A percentile compares a stretch with the other conserved stretches of the same genome.
phyloP scores from a whole-genome alignment of 2,329 filamentous ascomycete genomes.

The Ophioceras dolichostomum region DNA sequence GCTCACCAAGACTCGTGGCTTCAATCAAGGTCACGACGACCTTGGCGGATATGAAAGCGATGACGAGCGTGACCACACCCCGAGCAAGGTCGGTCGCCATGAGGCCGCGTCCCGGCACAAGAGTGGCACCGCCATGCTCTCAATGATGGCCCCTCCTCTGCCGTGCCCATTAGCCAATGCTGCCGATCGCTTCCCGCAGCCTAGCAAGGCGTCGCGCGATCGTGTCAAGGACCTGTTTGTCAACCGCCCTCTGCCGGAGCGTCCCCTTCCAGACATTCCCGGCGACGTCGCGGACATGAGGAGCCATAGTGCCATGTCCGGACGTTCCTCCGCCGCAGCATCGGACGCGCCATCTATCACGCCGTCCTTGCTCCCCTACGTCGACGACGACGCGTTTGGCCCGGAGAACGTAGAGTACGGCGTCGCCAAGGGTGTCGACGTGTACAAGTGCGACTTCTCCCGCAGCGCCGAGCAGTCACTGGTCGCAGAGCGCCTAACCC shows the following conservation, averaged over 20 bases:
- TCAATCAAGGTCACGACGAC: no score
- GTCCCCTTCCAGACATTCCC: slow-evolving; percentile 28
- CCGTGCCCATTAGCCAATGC: no score
- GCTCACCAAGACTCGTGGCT: no score
- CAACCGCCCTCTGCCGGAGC: slow-evolving; percentile 16
- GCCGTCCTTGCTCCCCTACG: slow-evolving; percentile 5
- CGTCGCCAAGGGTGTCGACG: background rate
- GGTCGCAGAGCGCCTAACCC: no score
- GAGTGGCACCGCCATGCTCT: no score
- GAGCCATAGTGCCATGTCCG: background rate
- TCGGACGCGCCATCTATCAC: slow-evolving; percentile 4
- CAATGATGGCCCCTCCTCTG: no score
- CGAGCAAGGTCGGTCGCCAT: no score
- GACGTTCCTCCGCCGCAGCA: background rate
- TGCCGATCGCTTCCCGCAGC: slow-evolving; percentile 13
- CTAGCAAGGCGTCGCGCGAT: slow-evolving; percentile 18
- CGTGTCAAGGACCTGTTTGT: slow-evolving; percentile 9
- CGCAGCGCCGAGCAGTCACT: no score
- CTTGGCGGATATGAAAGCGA: no score
- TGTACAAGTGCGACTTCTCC: no score
- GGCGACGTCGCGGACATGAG: slow-evolving; percentile 50
- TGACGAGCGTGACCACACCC: no score
- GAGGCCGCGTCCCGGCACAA: no score
- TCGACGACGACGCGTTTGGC: slow-evolving; percentile 3
- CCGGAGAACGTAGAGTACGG: background rate